phyloP scores from a whole-genome alignment of 1,284 basidiomycete species.

The Tilletia setariae region DNA sequence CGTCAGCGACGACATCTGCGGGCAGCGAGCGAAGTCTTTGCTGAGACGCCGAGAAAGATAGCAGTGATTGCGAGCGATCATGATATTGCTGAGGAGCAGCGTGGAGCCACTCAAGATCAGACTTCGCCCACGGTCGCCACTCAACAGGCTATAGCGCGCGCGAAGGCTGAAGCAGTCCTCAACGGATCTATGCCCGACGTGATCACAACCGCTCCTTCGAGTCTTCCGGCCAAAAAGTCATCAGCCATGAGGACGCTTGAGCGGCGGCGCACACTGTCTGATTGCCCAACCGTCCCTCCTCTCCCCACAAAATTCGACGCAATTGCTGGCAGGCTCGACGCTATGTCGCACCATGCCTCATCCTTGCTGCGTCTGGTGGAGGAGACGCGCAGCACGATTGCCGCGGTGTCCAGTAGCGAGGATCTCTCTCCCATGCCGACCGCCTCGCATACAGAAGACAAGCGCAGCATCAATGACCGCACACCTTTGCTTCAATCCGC shows the following conservation, averaged over 20 bases:
- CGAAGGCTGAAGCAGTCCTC: neutral
- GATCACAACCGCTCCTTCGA: neutral
- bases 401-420: too few species aligned
- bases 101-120: neutral
- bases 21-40: neutral
- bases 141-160: neutral
- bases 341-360: conserved; percentile 10
- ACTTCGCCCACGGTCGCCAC: neutral
- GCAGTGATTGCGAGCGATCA: too few species aligned
- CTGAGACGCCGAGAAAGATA: neutral
- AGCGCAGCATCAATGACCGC: too few species aligned
- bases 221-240: neutral
- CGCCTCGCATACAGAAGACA: too few species aligned
- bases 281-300: neutral
- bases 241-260: neutral
- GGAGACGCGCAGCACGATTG: neutral
- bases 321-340: conserved; percentile 9
- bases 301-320: neutral
- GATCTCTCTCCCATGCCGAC: too few species aligned
- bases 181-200: neutral
- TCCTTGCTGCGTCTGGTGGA: conserved; percentile 6
- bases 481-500: too few species aligned
- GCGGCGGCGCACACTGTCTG: neutral
- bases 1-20: neutral
- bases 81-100: neutral